Evolutionary conservation across 306 rosid genomes (phyloP).

Genomic region (Quercus wislizeni): DNA sequence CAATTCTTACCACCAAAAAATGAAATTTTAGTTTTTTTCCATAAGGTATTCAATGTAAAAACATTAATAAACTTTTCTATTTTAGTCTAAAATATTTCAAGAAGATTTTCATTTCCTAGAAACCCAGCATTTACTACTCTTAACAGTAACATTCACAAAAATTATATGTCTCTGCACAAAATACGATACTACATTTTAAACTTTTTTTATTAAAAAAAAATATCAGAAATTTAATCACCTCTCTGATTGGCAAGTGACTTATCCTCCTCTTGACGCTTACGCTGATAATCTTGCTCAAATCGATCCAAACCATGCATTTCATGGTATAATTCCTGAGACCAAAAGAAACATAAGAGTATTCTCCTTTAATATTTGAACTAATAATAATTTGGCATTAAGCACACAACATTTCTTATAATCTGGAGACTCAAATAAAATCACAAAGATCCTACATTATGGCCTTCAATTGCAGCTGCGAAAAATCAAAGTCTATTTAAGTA

Average conservation of each 20-base stretch:
- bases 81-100: neutral
- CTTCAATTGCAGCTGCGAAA: neutral
- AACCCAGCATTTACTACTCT: neutral
- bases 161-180: neutral
- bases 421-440: neutral
- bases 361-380: neutral
- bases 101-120: neutral
- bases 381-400: neutral
- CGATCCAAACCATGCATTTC: constrained; percentile 76
- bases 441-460: neutral
- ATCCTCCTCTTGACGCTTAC: constrained; percentile 59
- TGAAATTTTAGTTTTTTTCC: neutral
- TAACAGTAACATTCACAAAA: neutral
- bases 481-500: neutral
- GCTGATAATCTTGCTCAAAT: constrained; percentile 66
- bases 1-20: neutral
- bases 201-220: neutral
- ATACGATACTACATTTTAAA: neutral
- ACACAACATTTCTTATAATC: neutral
- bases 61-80: neutral
- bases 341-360: constrained; percentile 4
- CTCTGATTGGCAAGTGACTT: constrained; percentile 37
- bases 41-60: neutral
- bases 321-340: constrained; percentile 76
- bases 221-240: constrained; percentile 36